Conservation (phyloP, 2,329 filamentous ascomycete species). For the Exserohilum rostratum region DNA sequence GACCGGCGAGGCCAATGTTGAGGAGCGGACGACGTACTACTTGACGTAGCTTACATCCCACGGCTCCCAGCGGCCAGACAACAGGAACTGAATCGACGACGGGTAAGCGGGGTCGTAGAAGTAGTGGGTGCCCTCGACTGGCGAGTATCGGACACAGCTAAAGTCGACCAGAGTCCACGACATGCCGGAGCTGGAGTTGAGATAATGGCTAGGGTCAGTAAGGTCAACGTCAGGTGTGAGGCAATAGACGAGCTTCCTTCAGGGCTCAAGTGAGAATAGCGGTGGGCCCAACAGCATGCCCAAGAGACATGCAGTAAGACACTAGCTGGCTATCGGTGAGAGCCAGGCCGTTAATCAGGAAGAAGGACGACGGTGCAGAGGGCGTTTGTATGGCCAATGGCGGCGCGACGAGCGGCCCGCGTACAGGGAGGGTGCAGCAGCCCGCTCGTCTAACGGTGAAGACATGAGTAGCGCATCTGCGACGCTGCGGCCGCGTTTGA, state of each 20-base stretch:
- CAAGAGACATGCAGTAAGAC: constrained; percentile 21
- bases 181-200: constrained; percentile 27
- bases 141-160: constrained; percentile 36
- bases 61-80: constrained; percentile 39
- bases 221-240: constrained; percentile 3
- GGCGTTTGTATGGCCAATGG: constrained; percentile 17
- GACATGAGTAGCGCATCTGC: constrained; percentile 11
- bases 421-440: constrained; percentile 19
- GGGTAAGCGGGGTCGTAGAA: constrained; percentile 39
- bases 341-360: constrained; percentile 21
- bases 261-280: constrained; percentile 13
- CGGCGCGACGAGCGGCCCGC: constrained; percentile 14
- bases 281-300: constrained; percentile 18
- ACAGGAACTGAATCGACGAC: constrained; percentile 38
- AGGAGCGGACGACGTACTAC: constrained; percentile 23
- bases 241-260: constrained; percentile 10
- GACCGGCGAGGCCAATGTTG: not conserved
- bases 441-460: constrained; percentile 15
- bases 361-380: constrained; percentile 8
- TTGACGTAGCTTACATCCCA: constrained; percentile 41
- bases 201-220: not conserved
- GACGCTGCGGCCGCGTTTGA: constrained; percentile 14
- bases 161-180: constrained; percentile 38
- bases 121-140: constrained; percentile 38
- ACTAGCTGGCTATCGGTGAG: constrained; percentile 17